Evolutionary conservation across 495 filamentous ascomycete genomes (phyloP).

Genomic region (Halenospora varia): DNA sequence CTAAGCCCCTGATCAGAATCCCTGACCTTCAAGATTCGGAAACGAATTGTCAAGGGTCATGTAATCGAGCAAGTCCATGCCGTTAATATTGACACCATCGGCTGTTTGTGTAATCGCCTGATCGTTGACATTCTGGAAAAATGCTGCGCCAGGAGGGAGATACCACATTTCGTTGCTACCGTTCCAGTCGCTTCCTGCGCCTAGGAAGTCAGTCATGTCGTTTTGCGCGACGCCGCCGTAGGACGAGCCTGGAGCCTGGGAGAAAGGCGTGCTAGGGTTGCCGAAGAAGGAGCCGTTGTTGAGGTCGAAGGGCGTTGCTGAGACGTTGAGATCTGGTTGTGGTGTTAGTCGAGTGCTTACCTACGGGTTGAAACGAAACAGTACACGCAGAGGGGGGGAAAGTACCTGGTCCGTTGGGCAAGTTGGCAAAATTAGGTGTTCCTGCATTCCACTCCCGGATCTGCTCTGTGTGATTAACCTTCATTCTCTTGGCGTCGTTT

Average conservation of each 20-base stretch:
- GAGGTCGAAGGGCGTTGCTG: conserved; percentile 51
- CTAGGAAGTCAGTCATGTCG: conserved; percentile 31
- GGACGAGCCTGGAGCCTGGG: conserved; percentile 35
- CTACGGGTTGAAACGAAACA: background rate
- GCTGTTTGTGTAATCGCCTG: conserved; percentile 53
- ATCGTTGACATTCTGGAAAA: conserved; percentile 49
- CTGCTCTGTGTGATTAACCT: conserved; percentile 14
- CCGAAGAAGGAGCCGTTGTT: conserved; percentile 37
- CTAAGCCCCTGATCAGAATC: conserved; percentile 2
- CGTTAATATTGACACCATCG: conserved; percentile 53
- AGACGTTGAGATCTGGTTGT: conserved; percentile 21
- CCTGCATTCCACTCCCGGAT: conserved; percentile 25
- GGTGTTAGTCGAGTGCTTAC: background rate
- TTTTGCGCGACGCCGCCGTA: conserved; percentile 5
- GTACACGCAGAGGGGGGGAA: no score
- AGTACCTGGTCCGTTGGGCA: conserved; percentile 15
- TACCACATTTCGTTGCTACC: conserved; percentile 51
- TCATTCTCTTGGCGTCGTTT: conserved; percentile 15
- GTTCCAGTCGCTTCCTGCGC: conserved; percentile 35
- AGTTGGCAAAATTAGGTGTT: conserved; percentile 19
- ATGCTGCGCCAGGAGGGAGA: conserved; percentile 47
- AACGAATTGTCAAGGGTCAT: conserved; percentile 46
- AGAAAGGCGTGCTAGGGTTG: conserved; percentile 42
- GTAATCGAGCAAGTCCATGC: conserved; percentile 52
- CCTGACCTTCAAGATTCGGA: conserved; percentile 1